A percentile compares a stretch with the other conserved stretches of the same genome.
phyloP scores from a whole-genome alignment of 2,329 filamentous ascomycete species.

The Akanthomyces dipterigenus region DNA sequence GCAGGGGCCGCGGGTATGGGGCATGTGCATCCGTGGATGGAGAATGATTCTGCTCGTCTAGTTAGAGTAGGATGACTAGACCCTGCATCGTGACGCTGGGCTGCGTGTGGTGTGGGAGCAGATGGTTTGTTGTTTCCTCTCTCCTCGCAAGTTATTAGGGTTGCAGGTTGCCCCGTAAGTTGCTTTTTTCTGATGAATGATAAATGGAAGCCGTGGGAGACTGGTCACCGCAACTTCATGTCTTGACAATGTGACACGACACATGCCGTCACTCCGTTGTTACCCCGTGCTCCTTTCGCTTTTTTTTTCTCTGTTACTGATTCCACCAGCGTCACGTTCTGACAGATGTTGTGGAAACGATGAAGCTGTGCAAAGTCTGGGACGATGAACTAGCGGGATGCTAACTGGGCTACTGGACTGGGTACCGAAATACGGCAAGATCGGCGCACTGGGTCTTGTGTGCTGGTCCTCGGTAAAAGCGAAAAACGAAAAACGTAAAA shows the following conservation, averaged over 20 bases:
- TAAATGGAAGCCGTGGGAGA: background rate
- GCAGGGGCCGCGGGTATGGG: background rate
- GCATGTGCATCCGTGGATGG: background rate
- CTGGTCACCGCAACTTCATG: conserved; percentile 1
- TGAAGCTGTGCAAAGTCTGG: background rate
- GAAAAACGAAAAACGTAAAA: background rate
- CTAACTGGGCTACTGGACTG: background rate
- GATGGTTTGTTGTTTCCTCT: conserved; percentile 7
- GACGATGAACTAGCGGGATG: background rate
- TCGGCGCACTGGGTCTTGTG: background rate
- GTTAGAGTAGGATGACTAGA: conserved; percentile 1
- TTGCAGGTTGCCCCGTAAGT: background rate
- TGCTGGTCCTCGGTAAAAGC: background rate
- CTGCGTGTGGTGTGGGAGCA: background rate
- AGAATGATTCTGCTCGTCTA: background rate
- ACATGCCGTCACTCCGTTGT: background rate
- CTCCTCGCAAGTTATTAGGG: background rate
- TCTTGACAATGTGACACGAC: background rate
- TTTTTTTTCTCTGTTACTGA: background rate
- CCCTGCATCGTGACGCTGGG: conserved; percentile 1
- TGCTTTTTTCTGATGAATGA: background rate
- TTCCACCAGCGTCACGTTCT: background rate
- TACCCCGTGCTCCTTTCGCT: background rate
- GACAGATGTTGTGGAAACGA: background rate
- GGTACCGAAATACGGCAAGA: conserved; percentile 1